Evolutionary conservation across 2,329 filamentous ascomycete genomes (phyloP).

Genomic region (Westerdykella aurantiaca): DNA sequence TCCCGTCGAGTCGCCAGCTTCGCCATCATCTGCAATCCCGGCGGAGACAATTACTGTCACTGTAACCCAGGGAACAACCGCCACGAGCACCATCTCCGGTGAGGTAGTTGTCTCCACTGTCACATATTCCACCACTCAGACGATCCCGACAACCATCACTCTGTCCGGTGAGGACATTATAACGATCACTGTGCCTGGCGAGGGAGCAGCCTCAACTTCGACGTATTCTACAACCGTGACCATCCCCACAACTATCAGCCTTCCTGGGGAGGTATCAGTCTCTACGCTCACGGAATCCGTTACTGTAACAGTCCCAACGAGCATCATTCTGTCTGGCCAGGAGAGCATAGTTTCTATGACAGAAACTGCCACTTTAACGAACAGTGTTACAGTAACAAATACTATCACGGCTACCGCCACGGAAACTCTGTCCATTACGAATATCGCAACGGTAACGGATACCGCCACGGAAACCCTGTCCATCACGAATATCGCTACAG

Average conservation of each 20-base stretch:
- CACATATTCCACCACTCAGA: slow-evolving; percentile 46
- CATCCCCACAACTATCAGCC: not conserved
- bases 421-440: no score
- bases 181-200: not conserved
- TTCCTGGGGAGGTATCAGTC: not conserved
- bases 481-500: no score
- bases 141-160: slow-evolving; percentile 36
- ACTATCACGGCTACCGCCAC: no score
- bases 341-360: not conserved
- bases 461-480: no score
- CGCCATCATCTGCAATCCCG: not conserved
- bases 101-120: slow-evolving; percentile 44
- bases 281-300: not conserved
- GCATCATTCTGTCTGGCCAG: not conserved
- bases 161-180: not conserved
- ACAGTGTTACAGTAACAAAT: no score
- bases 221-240: not conserved
- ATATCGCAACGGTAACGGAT: no score
- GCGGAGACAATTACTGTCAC: not conserved
- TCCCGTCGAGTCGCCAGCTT: slow-evolving; percentile 6
- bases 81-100: not conserved
- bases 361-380: not conserved
- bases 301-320: not conserved
- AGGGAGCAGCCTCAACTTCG: slow-evolving; percentile 44
- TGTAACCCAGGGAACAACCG: no score